Percentiles rank a stretch among this genome's conserved stretches.
Conservation (phyloP, 257 asterid genomes). For the Cordia subcordata region DNA sequence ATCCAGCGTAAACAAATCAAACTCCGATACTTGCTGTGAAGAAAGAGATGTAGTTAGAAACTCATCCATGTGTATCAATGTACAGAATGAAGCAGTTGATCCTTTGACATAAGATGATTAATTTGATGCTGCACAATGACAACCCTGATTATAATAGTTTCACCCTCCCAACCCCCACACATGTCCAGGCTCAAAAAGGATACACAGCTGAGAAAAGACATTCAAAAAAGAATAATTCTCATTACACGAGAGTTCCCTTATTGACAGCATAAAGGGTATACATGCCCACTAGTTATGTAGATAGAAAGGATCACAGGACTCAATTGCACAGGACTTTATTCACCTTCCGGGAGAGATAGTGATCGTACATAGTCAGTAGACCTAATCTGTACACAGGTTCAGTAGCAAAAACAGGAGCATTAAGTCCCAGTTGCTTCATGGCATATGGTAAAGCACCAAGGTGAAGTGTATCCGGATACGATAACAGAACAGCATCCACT, state of each 20-base stretch:
- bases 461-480: conserved; percentile 94
- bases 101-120: background rate
- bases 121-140: too few species aligned
- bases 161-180: too few species aligned
- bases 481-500: conserved; percentile 91
- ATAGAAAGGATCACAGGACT: too few species aligned
- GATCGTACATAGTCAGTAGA: conserved; percentile 92
- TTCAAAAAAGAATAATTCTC: too few species aligned
- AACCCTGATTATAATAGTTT: too few species aligned
- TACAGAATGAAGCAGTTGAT: background rate
- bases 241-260: too few species aligned
- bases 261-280: too few species aligned
- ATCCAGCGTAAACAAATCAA: conserved; percentile 89
- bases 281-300: too few species aligned
- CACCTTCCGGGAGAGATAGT: conserved; percentile 93
- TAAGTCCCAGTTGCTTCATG: conserved; percentile 74
- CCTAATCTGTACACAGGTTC: conserved; percentile 97
- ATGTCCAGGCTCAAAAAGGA: too few species aligned
- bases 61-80: background rate
- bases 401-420: conserved; percentile 85
- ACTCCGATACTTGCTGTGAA: conserved; percentile 93
- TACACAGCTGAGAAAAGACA: too few species aligned
- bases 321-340: background rate
- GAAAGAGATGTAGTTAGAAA: conserved; percentile 19
- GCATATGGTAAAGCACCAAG: conserved; percentile 97